Percentiles rank a stretch among this genome's conserved stretches.
Conservation (phyloP, 164 flowering plant species). For the Stephania yunnanensis region DNA sequence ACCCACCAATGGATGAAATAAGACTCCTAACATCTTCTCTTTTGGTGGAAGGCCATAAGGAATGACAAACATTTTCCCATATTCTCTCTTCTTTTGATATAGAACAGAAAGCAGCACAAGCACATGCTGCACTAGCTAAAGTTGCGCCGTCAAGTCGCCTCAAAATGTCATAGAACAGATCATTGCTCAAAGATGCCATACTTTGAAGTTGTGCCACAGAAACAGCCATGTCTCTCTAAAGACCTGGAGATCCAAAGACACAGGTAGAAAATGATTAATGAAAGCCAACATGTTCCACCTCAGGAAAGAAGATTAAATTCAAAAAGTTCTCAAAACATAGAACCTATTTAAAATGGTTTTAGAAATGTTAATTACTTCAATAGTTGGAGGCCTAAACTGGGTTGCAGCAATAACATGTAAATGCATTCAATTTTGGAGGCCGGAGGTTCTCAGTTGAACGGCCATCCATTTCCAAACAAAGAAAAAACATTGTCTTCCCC, state of each 20-base stretch:
- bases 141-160: constrained; percentile 84
- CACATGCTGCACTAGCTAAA: constrained; percentile 84
- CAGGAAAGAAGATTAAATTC: not conserved
- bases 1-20: constrained; percentile 69
- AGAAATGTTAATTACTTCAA: not conserved
- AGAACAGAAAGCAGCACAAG: constrained; percentile 71
- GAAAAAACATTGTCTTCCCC: not conserved
- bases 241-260: constrained; percentile 21
- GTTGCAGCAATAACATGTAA: not conserved
- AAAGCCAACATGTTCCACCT: not conserved
- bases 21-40: constrained; percentile 69
- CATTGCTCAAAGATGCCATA: constrained; percentile 54
- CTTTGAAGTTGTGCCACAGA: constrained; percentile 38
- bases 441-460: not conserved
- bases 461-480: not conserved
- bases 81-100: constrained; percentile 78
- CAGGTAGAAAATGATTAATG: not conserved
- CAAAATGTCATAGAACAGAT: constrained; percentile 80
- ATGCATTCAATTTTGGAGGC: not conserved
- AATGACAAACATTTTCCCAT: constrained; percentile 82
- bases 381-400: not conserved
- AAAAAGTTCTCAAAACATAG: not conserved
- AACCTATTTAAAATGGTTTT: not conserved
- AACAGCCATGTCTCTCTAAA: constrained; percentile 21
- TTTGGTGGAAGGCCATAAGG: constrained; percentile 91